A percentile compares a stretch with the other conserved stretches of the same genome.
Conservation (phyloP, 2,329 filamentous ascomycete genomes). For the Aspergillus sp. region DNA sequence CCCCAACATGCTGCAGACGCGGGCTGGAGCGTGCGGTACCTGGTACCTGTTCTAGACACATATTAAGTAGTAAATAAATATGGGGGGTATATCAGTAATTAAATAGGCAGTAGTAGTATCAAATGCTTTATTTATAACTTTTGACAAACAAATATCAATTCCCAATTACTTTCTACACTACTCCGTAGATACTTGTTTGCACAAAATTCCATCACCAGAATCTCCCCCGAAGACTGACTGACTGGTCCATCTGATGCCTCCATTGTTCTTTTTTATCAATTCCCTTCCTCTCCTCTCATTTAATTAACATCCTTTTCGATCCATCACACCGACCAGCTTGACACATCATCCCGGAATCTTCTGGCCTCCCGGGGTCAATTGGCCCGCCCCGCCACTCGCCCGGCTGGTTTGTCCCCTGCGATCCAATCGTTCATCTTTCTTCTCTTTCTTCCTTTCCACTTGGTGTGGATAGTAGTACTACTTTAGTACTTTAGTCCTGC, state of each 20-base stretch:
- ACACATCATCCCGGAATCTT: conserved; percentile 7
- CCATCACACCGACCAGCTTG: conserved; percentile 11
- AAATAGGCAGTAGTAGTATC: not conserved
- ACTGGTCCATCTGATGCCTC: not conserved
- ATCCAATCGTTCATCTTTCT: not conserved
- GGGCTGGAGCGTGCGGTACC: not conserved
- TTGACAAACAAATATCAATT: too few species aligned
- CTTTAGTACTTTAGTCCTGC: not conserved
- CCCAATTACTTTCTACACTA: too few species aligned
- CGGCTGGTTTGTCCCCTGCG: not conserved
- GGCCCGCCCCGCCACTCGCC: not conserved
- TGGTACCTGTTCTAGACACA: not conserved
- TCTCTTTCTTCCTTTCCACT: not conserved
- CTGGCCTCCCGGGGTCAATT: not conserved
- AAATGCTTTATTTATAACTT: too few species aligned
- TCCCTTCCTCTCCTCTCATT: not conserved
- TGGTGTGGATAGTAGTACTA: not conserved
- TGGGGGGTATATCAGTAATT: not conserved
- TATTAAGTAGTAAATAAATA: not conserved
- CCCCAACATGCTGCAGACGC: not conserved
- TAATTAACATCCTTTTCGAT: conserved; percentile 1
- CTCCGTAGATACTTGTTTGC: too few species aligned
- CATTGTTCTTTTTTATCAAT: too few species aligned
- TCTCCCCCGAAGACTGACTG: not conserved
- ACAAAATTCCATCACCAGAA: not conserved